A percentile compares a stretch with the other conserved stretches of the same genome.
phyloP scores from a whole-genome alignment of 148 eudicot genomes.

The Silene conica region DNA sequence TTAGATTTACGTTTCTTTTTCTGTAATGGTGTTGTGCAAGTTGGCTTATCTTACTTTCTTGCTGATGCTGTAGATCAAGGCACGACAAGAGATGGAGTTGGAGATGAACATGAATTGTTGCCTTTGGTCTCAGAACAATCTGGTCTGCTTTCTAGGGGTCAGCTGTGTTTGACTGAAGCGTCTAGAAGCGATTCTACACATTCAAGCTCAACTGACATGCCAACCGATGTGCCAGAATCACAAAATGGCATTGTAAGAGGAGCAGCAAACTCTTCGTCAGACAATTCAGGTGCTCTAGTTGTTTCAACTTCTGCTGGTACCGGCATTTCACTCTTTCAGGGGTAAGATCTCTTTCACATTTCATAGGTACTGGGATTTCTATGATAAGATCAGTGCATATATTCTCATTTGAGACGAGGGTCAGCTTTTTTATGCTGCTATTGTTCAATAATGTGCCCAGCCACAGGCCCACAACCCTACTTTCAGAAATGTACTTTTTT shows the following conservation, averaged over 20 bases:
- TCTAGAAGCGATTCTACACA: constrained; percentile 27
- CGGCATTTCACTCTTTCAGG: constrained; percentile 60
- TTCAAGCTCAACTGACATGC: constrained; percentile 31
- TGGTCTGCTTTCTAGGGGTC: constrained; percentile 25
- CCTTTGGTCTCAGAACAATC: constrained; percentile 39
- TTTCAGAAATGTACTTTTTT: not conserved
- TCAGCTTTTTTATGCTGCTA: not conserved
- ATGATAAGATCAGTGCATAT: constrained; percentile 13
- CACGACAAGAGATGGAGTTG: constrained; percentile 20
- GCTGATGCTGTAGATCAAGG: constrained; percentile 27
- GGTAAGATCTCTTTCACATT: constrained; percentile 36
- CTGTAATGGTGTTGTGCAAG: not conserved
- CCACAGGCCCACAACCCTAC: not conserved
- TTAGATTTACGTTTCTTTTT: not conserved
- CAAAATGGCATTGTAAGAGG: constrained; percentile 32
- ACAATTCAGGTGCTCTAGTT: constrained; percentile 32
- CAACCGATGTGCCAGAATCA: constrained; percentile 36
- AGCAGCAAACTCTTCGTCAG: constrained; percentile 30
- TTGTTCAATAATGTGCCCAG: constrained; percentile 9
- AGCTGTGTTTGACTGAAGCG: constrained; percentile 28
- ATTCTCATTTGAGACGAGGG: not conserved
- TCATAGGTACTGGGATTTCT: constrained; percentile 4
- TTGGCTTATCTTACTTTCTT: constrained; percentile 18
- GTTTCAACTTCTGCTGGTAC: constrained; percentile 37
- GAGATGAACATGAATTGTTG: constrained; percentile 44